Evolutionary conservation across 1,284 basidiomycete species (phyloP).

Genomic region (Boletus semigastroideus): DNA sequence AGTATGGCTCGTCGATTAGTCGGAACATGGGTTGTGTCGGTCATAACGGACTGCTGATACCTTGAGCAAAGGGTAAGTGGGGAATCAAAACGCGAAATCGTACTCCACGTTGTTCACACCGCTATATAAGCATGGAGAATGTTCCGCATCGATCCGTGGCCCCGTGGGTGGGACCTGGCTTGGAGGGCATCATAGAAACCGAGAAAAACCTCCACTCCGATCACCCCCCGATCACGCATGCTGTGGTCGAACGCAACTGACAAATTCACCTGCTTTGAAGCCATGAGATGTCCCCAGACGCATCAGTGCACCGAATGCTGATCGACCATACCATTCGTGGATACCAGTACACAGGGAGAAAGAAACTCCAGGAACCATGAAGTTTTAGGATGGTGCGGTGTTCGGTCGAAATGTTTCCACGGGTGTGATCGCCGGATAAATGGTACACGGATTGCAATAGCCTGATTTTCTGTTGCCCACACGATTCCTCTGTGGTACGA

Average conservation of each 20-base stretch:
- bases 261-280: neutral
- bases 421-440: neutral
- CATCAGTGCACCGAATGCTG: neutral
- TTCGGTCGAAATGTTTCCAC: neutral
- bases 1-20: slow-evolving; percentile 26
- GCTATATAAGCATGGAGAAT: slow-evolving; percentile 2
- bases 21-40: slow-evolving; percentile 5
- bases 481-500: too few relatives aligned
- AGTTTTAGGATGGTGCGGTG: neutral
- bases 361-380: neutral
- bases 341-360: neutral
- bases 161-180: neutral
- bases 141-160: neutral
- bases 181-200: neutral
- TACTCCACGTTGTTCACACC: neutral
- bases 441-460: neutral
- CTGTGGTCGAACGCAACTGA: neutral
- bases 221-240: neutral
- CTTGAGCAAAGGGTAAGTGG: neutral
- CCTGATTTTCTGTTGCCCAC: neutral
- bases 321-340: neutral
- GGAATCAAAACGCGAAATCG: neutral
- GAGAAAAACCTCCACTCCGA: neutral
- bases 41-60: slow-evolving; percentile 1
- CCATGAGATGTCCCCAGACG: neutral